A percentile compares a stretch with the other conserved stretches of the same genome.
Conservation (phyloP, 352 stramenopile genomes). For the Phytophthora fragariae region DNA sequence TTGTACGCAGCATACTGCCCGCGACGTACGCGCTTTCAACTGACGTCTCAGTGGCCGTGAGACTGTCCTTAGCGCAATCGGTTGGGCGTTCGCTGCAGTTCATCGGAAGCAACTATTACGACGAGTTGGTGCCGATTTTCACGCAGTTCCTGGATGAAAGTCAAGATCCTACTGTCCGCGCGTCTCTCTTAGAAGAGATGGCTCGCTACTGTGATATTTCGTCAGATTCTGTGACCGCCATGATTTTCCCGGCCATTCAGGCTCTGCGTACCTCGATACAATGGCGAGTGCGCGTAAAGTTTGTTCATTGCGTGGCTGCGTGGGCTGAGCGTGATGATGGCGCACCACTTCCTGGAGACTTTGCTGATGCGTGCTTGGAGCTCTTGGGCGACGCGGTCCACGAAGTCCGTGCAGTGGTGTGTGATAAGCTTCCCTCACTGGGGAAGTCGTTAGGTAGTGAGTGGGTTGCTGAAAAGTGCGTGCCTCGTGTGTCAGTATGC, state of each 20-base stretch:
- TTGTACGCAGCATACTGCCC: slow-evolving; percentile 80
- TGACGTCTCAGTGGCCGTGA: slow-evolving; percentile 80
- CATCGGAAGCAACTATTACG: slow-evolving; percentile 71
- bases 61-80: slow-evolving; percentile 75
- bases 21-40: slow-evolving; percentile 82
- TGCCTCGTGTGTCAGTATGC: slow-evolving; percentile 66
- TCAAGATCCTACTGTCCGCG: slow-evolving; percentile 81
- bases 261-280: slow-evolving; percentile 69
- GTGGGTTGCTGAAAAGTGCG: slow-evolving; percentile 77
- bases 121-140: slow-evolving; percentile 86
- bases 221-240: slow-evolving; percentile 65
- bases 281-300: slow-evolving; percentile 89
- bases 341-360: slow-evolving; percentile 62
- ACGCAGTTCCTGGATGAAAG: slow-evolving; percentile 83
- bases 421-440: slow-evolving; percentile 68
- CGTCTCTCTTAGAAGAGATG: slow-evolving; percentile 85
- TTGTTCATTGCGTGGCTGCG: slow-evolving; percentile 84
- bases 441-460: slow-evolving; percentile 78
- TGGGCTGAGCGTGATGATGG: slow-evolving; percentile 79
- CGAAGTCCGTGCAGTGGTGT: slow-evolving; percentile 76
- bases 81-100: slow-evolving; percentile 80
- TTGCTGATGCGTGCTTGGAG: slow-evolving; percentile 75
- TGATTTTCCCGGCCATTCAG: slow-evolving; percentile 79
- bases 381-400: slow-evolving; percentile 74
- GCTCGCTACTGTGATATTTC: slow-evolving; percentile 76